Base-by-base conservation (phyloP, 768 basidiomycete genomes). In the Kwoniella sp. region DNA sequence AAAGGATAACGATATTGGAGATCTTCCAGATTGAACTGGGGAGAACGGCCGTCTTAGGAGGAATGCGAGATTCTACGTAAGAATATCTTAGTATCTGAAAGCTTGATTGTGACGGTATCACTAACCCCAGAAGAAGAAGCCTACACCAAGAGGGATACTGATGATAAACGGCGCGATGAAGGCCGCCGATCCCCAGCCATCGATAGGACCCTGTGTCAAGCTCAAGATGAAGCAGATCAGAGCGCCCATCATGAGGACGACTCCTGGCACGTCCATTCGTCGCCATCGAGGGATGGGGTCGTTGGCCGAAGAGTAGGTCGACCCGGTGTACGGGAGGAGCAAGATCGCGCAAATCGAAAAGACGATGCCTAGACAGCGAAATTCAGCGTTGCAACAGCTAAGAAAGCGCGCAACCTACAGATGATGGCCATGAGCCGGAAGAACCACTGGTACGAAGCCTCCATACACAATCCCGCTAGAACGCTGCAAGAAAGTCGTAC, bases 41-140 rank as follows among this genome's bases (percentile, higher is more conserved):
- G 13, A 80, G 64, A 13, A 78, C 62, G 17, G 86, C 85, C 4
- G 71, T 72, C 15, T 84, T 76, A 15, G 71, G 68, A 1, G 83
- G 83, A 15, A 85, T 73, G 0, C 69, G 45, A 8, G 82, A 75
- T 69, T 87, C 73, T 69, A 77, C 78, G 47, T 17, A 80, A 65
- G 76, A 77, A 34, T 74, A 70, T 17, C 55, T 68, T 0, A 75
- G 75, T 20, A 17, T 17, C 15, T 74, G 76, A 26, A 74, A 73
- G 50, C 73, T 65, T 15, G 3, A 17, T 31, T 34, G 50, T 5
- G 50, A 23, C 5, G 68, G 23, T 29, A 25, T 4, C 9, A 57
- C 67, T 65, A 28, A 69, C 67, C 86, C 83, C 84, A 87, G 56
- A 82, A 77, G 76, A 87, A 85, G 80, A 88, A 88, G 0, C 60